Conservation (phyloP, 306 rosid species). For the Malus domestica region DNA sequence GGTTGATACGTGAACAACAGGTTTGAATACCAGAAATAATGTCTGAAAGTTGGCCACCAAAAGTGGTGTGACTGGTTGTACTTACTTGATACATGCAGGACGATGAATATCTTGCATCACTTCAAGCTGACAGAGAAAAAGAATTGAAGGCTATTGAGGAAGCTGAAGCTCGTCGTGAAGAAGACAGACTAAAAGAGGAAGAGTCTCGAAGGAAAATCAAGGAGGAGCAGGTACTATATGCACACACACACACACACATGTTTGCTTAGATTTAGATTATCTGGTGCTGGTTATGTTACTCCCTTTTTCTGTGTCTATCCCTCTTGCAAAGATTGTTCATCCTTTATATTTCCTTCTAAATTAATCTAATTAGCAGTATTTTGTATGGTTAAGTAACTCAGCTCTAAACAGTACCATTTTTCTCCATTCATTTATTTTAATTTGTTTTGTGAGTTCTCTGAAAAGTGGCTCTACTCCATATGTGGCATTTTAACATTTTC, state of each 20-base stretch:
- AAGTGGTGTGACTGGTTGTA: not conserved
- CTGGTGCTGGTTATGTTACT: not conserved
- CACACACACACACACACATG: not conserved
- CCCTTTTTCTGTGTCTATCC: not conserved
- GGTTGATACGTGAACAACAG: conserved; percentile 93
- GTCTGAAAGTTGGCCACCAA: conserved; percentile 1
- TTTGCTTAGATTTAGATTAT: not conserved
- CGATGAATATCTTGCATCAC: conserved; percentile 85
- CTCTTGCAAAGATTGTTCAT: not conserved
- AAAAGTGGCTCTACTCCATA: not conserved
- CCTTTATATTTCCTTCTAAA: not conserved
- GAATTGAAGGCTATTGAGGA: conserved; percentile 68
- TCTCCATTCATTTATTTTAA: not conserved
- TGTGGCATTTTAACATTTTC: not conserved
- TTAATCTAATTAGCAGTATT: not conserved
- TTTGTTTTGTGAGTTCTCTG: not conserved
- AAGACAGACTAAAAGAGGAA: conserved; percentile 66
- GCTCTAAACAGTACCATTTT: not conserved
- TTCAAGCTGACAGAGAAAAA: conserved; percentile 88
- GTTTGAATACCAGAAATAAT: conserved; percentile 26
- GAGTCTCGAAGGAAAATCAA: conserved; percentile 63
- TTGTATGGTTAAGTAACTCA: not conserved
- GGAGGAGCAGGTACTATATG: conserved; percentile 63
- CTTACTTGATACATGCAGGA: conserved; percentile 48
- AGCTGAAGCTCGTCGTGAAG: conserved; percentile 77